Conservation (phyloP, 768 basidiomycete genomes). For the Harrya chromipes region DNA sequence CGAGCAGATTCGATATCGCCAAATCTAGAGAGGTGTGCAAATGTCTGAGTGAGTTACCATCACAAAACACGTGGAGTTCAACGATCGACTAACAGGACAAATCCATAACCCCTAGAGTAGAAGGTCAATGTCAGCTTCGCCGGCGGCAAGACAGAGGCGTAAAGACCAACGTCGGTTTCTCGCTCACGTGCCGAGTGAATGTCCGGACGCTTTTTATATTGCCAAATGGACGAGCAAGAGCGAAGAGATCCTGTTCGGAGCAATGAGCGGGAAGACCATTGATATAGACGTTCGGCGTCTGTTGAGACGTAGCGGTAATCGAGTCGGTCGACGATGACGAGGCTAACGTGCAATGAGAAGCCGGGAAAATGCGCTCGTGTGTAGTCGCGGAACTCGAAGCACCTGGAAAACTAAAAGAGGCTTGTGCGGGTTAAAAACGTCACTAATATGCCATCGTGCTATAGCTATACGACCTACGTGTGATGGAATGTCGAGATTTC, state of each 20-base stretch:
- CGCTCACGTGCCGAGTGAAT: conserved; percentile 80
- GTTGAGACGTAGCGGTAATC: conserved; percentile 13
- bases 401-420: conserved; percentile 26
- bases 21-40: conserved; percentile 46
- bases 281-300: conserved; percentile 81
- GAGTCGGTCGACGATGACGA: conserved; percentile 15
- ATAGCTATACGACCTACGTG: conserved; percentile 18
- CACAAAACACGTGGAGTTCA: not conserved
- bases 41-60: not conserved
- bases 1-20: conserved; percentile 64
- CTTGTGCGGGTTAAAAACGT: conserved; percentile 10
- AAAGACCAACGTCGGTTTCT: conserved; percentile 50
- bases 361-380: conserved; percentile 9
- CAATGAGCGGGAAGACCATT: conserved; percentile 84
- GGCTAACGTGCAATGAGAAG: conserved; percentile 9
- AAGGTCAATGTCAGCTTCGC: not conserved
- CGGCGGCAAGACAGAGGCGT: conserved; percentile 1
- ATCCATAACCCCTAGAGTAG: conserved; percentile 66
- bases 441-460: not conserved
- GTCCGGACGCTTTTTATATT: conserved; percentile 74
- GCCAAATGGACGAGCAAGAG: conserved; percentile 70
- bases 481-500: conserved; percentile 18
- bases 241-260: conserved; percentile 75
- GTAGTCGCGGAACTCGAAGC: conserved; percentile 10
- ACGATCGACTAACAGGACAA: conserved; percentile 60